Base-by-base conservation (phyloP, 1,139 yeast species). In the Saccharomyces pastorianus region DNA sequence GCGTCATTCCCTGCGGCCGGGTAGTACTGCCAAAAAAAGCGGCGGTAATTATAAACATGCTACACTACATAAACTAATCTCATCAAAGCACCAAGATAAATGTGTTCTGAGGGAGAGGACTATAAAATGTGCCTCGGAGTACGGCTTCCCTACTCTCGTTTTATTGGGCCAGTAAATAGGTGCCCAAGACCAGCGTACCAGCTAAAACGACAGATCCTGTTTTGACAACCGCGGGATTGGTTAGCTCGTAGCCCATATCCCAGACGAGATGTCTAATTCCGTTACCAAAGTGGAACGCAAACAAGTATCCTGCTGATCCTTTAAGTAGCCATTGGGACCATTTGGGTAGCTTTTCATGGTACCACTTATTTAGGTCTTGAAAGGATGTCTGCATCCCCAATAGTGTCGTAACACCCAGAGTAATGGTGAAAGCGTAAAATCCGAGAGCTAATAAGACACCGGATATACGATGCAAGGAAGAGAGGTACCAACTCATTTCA, bases 251-350 rank as follows among this genome's bases (percentile, higher is more conserved):
- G 70, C 93, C 91, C 54, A 83, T 71, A 72, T 93, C 98, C 98
- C 98, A 93, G 56, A 88, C 68, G 74, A 91, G 76, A 72, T 93
- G 99, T 80, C 99, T 88, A 59, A 91, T 60, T 65, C 98, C 97
- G 72, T 91, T 90, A 71, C 78, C 81, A 51, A 79, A 69, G 73
- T 93, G 99, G 84, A 80, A 90, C 48, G 87, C 87, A 72, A 93
- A 90, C 61, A 97, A 93, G 74, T 81, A 80, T 4, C 95, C 83
- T 66, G 85, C 82, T 46, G 81, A 66, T 51, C 85, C 84, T 76
- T 93, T 93, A 57, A 82, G 73, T 44, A 78, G 77, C 57, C 81
- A 64, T 74, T 90, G 88, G 49, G 77, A 76, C 56, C 76, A 76
- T 27, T 80, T 68, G 46, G 96, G 95, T 61, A 87, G 77, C 74